Evolutionary conservation across 306 rosid genomes (phyloP).

Genomic region (Prunus fruticosa): DNA sequence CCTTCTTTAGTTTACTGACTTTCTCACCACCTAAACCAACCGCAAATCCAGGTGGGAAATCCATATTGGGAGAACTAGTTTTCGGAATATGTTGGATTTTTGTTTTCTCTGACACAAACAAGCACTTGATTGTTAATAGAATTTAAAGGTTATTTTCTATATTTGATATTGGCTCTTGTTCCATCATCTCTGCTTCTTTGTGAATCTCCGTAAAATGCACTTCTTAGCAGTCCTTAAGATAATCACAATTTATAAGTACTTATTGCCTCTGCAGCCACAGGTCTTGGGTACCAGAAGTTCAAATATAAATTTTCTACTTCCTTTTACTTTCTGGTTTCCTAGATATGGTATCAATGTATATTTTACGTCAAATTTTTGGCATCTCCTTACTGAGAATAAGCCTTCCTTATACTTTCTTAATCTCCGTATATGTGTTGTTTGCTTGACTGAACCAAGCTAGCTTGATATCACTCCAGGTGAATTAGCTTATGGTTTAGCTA

Average conservation of each 20-base stretch:
- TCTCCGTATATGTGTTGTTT: not conserved
- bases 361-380: not conserved
- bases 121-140: not conserved
- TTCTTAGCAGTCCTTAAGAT: not conserved
- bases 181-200: not conserved
- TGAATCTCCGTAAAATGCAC: not conserved
- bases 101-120: not conserved
- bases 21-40: no score
- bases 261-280: not conserved
- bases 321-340: not conserved
- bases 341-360: not conserved
- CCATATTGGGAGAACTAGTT: no score
- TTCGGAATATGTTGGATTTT: no score
- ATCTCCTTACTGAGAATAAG: not conserved
- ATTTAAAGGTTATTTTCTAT: not conserved
- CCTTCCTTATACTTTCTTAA: not conserved
- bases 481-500: no score
- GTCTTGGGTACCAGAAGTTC: not conserved
- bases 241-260: not conserved
- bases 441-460: no score
- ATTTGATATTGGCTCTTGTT: not conserved
- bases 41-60: no score
- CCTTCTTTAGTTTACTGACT: no score
- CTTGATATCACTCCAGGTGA: no score
- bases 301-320: not conserved